Conservation (phyloP, 768 basidiomycete species). For the Tricholomella constricta region DNA sequence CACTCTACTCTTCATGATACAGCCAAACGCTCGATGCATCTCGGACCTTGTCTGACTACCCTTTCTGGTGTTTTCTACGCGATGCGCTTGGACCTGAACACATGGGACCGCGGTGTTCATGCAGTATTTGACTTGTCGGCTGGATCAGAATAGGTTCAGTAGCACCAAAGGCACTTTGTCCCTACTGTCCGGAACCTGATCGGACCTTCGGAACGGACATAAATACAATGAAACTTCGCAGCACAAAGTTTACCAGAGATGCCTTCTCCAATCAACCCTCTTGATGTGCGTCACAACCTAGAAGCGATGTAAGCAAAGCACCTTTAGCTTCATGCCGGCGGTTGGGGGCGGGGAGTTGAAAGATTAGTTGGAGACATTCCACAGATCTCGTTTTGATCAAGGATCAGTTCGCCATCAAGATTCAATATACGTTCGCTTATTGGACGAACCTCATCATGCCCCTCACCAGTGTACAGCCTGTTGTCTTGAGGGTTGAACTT, state of each 20-base stretch:
- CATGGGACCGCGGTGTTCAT: not conserved
- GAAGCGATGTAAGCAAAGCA: not conserved
- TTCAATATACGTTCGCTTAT: slow-evolving; percentile 13
- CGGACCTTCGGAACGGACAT: not conserved
- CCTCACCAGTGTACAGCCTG: slow-evolving; percentile 34
- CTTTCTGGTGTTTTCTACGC: no score
- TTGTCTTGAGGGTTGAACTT: slow-evolving; percentile 16
- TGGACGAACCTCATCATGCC: slow-evolving; percentile 9
- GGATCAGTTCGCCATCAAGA: slow-evolving; percentile 13
- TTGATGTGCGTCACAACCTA: not conserved
- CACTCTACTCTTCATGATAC: no score
- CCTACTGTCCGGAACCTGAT: not conserved
- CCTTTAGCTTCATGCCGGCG: no score
- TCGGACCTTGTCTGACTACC: no score
- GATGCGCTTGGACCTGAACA: no score
- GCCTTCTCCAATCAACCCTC: not conserved
- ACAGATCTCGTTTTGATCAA: slow-evolving; percentile 9
- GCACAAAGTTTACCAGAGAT: not conserved
- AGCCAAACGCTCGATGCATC: no score
- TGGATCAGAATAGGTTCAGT: not conserved
- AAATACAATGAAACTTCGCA: not conserved
- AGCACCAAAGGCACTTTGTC: not conserved
- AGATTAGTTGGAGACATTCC: not conserved
- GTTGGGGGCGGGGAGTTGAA: no score
- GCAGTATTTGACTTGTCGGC: not conserved